Percentiles rank a stretch among this genome's conserved stretches.
Conservation (phyloP, 306 rosid genomes). For the Pyrus betulifolia region DNA sequence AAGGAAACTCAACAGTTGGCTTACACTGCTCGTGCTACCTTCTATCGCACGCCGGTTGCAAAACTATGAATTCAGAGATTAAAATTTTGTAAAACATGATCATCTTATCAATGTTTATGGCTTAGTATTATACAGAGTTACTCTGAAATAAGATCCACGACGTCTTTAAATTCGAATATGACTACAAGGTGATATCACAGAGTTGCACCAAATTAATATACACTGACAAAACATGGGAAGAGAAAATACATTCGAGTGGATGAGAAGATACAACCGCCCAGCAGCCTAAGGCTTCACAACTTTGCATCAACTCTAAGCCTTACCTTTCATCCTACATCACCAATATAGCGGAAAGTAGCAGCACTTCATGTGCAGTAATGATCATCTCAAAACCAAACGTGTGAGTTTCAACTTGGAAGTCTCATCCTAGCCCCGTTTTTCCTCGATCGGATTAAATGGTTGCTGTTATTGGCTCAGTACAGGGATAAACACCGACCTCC, state of each 20-base stretch:
- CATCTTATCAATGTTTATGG: not conserved
- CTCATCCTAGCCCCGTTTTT: not conserved
- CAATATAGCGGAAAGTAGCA: not conserved
- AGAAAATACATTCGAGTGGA: not conserved
- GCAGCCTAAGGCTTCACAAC: not conserved
- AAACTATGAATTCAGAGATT: conserved; percentile 23
- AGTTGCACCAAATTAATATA: not conserved
- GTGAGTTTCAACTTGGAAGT: not conserved
- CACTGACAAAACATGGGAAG: not conserved
- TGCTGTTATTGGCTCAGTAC: not conserved
- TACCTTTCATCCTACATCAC: not conserved
- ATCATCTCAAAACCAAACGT: not conserved
- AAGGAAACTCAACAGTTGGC: conserved; percentile 41
- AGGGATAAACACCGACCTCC: not conserved
- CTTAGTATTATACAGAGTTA: not conserved
- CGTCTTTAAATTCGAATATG: not conserved
- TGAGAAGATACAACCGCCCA: not conserved
- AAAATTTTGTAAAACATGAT: too few relatives aligned
- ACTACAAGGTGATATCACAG: not conserved
- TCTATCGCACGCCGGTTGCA: conserved; percentile 44
- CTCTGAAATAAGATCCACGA: not conserved
- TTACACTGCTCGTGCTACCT: conserved; percentile 51
- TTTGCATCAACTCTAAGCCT: not conserved
- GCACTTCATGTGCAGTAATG: not conserved
- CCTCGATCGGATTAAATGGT: not conserved